Conservation (phyloP, 306 rosid genomes). For the Hylodesmum podocarpum region DNA sequence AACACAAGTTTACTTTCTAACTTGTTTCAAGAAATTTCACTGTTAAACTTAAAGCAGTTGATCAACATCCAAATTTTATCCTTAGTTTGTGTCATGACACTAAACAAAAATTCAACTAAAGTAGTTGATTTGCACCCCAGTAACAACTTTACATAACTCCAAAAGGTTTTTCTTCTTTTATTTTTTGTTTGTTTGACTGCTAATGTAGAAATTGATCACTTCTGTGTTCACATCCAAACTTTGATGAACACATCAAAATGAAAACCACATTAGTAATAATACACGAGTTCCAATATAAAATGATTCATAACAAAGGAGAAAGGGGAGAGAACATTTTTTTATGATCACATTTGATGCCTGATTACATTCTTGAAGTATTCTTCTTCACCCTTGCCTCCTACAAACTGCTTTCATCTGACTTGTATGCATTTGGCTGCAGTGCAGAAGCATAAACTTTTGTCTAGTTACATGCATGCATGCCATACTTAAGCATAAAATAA, state of each 20-base stretch:
- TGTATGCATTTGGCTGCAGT: background rate
- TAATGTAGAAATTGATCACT: background rate
- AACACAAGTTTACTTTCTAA: too few relatives aligned
- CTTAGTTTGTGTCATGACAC: background rate
- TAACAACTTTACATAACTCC: background rate
- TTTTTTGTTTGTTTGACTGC: background rate
- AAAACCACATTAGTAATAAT: background rate
- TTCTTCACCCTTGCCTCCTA: background rate
- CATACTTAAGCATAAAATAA: conserved; percentile 14
- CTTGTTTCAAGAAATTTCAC: too few relatives aligned
- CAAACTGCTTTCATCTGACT: background rate
- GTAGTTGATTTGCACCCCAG: background rate
- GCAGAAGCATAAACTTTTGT: conserved; percentile 1
- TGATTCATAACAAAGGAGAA: background rate
- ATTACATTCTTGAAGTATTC: background rate
- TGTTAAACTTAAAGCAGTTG: too few relatives aligned
- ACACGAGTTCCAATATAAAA: background rate
- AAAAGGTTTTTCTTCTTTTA: background rate
- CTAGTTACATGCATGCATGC: background rate
- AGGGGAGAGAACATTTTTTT: background rate
- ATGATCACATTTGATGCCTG: background rate
- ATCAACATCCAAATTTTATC: too few relatives aligned
- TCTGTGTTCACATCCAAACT: background rate
- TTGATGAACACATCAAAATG: background rate
- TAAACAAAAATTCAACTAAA: background rate